Base-by-base conservation (phyloP, 1,139 yeast species). In the Debaryomyces robertsiae region DNA sequence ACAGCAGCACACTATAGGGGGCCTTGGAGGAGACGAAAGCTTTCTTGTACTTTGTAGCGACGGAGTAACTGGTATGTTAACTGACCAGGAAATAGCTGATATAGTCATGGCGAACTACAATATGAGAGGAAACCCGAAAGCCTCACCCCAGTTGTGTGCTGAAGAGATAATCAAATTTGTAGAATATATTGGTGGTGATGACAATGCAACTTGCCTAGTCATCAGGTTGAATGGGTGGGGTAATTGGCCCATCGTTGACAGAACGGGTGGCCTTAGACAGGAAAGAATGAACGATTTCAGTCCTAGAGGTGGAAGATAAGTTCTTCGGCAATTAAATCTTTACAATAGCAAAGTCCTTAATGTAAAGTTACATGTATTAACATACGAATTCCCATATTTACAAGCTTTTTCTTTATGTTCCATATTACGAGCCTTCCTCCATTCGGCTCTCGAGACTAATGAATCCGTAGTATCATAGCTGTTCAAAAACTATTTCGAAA, bases 31-130 rank as follows among this genome's bases (percentile, higher is more conserved):
- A 7, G 87, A 84, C 54, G 97, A 91, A 58, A 77, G 88, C 43
- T 91, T 90, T 54, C 55, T 91, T 34, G 80, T 87, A 2, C 63
- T 93, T 33, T 78, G 89, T 29, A 80, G 89, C 17, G 98, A 93
- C 64, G 98, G 98, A 10, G 85, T 93, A 3, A 81, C 96, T 3
- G 85, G 83, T 49, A 70, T 77, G 48, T 73, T 89, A 42, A 75
- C 88, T 3, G 97, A 93, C 63, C 98, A 93, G 64, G 98, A 93
- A 62, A 74, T 91, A 24, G 90, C 87, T 6, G 98, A 93, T 61
- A 69, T 93, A 16, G 79, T 90, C 11, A 89, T 87, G 68, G 73
- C 82, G 9, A 80, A 87, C 17, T 84, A 81, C 39, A 81, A 82
- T 51, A 65, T 78, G 58, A 72, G 78, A 44, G 96, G 96, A 9